Percentiles rank a stretch among this genome's conserved stretches.
Conservation (phyloP, 805 yeast species). For the Diddensiella transvaalensis region DNA sequence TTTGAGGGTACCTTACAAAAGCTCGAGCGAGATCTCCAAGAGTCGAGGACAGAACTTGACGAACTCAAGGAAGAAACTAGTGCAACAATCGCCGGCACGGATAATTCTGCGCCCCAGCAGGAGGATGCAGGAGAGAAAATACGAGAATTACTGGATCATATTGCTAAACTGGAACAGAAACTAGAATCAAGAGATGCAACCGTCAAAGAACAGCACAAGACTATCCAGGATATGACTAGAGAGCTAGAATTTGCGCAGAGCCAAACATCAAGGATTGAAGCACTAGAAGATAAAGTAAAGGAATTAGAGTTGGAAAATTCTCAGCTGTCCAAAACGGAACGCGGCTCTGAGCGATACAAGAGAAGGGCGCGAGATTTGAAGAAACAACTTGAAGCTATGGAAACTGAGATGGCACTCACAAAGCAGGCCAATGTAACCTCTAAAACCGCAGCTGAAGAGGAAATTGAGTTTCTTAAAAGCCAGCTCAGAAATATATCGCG, state of each 20-base stretch:
- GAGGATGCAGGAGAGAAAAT: neutral
- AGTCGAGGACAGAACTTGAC: neutral
- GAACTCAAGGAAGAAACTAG: neutral
- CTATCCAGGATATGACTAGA: constrained; percentile 7
- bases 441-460: neutral
- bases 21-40: neutral
- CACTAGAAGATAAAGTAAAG: constrained; percentile 9
- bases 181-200: neutral
- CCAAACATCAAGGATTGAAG: constrained; percentile 1
- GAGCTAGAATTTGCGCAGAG: neutral
- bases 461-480: neutral
- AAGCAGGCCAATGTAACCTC: neutral
- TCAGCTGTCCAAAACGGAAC: constrained; percentile 9
- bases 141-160: constrained; percentile 6
- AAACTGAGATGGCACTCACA: constrained; percentile 1
- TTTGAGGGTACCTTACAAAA: neutral
- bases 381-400: constrained; percentile 7
- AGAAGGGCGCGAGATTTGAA: constrained; percentile 11
- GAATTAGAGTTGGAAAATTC: constrained; percentile 6
- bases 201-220: constrained; percentile 5
- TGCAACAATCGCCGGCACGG: neutral
- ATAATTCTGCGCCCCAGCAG: neutral
- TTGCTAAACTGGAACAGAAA: constrained; percentile 7
- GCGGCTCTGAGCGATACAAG: constrained; percentile 15
- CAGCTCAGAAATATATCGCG: neutral